Base-by-base conservation (phyloP, 805 yeast species). In the Saturnispora diversa region DNA sequence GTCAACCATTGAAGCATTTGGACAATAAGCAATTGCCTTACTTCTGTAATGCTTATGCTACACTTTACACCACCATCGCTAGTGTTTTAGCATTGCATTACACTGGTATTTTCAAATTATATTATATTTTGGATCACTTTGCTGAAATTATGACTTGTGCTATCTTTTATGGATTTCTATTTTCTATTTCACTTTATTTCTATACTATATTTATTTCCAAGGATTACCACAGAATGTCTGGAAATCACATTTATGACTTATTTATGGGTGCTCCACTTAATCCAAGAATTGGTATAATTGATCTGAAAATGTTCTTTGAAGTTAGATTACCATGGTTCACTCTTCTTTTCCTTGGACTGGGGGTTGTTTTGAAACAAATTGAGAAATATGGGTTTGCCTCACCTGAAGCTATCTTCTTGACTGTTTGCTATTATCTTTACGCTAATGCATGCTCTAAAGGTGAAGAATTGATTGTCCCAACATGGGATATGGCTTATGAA, bases 401-500 rank as follows among this genome's bases (percentile, higher is more conserved):
- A 6, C 76, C 87, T 29, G 95, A 86, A 64, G 79, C 85, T 33
- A 67, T 69, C 35, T 77, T 82, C 48, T 69, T 87, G 29, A 63
- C 84, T 50, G 65, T 82, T 45, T 97, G 95, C 11, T 94, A 90
- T 61, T 92, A 94, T 84, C 68, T 87, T 36, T 92, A 92, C 58
- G 95, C 95, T 46, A 90, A 92, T 57, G 96, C 97, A 3, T 90
- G 97, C 64, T 80, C 95, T 43, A 92, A 92, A 65, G 98, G 97
- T 52, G 98, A 92, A 65, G 97, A 92, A 61, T 69, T 90, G 53
- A 92, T 92, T 59, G 95, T 88, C 47, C 95, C 97, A 52, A 84
- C 95, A 15, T 92, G 98, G 97, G 98, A 92, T 63, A 90, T 92
- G 97, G 96, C 95, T 24, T 92, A 92, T 63, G 98, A 92, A 63